Base-by-base conservation (phyloP, 352 stramenopile species). In the Pythium apleroticum region DNA sequence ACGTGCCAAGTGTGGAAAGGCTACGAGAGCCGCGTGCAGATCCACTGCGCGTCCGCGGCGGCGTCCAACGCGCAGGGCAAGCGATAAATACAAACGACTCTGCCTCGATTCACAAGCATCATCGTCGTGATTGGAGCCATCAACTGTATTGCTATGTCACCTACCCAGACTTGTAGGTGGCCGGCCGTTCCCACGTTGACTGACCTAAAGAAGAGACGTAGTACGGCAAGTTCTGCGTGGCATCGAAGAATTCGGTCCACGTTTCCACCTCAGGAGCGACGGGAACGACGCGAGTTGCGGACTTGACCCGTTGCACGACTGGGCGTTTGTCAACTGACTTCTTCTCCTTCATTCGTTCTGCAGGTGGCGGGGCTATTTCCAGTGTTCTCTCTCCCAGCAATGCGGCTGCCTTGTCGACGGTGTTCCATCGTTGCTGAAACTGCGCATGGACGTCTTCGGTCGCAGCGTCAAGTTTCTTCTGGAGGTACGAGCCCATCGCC, bases 1-100 rank as follows among this genome's bases (percentile, higher is more conserved):
- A 91, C 84, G 24, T 93, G 84, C 39, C 78, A 90, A 63, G 82
- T 95, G 33, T 95, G 86, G 86, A 91, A 86, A 56, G 84, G 86
- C 11, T 95, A 95, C 66, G 80, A 95, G 57, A 91, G 77, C 28
- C 84, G 84, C 30, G 83, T 95, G 31, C 86, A 95, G 63, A 76
- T 81, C n/a, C 80, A 92, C 53, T 89, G 80, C 30, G 63, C 78
- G 33, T 63, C 63, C 2, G 28, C 15, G 19, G 49, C 52, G 10
- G 35, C 54, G 25, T 20, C 59, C n/a, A 35, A 19, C 8, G 22
- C 45, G 33, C 28, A n/a, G 28, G 37, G 48, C 19, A 63, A 63
- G 27, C 46, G 62, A 53, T 69, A 55, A 67, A 60, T 54, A 54
- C 46, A 50, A 19, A 2, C 3, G 14, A n/a, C 37, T 22, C 37